A percentile compares a stretch with the other conserved stretches of the same genome.
Evolutionary conservation across 768 basidiomycete genomes (phyloP).

Genomic region (Auricularia sp.): DNA sequence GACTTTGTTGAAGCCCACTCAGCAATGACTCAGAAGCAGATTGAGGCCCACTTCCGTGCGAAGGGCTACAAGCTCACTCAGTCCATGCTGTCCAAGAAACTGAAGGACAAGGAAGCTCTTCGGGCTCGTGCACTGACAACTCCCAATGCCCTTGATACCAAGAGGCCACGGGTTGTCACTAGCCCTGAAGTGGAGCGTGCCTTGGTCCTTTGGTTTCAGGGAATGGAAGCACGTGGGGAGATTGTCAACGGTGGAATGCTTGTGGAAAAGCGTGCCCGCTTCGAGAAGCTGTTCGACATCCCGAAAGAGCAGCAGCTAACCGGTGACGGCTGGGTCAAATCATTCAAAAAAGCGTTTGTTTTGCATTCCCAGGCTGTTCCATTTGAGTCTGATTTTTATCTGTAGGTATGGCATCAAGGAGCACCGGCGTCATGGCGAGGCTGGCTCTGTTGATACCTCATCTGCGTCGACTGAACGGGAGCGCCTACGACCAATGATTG

Average conservation of each 20-base stretch:
- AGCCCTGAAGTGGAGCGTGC: conserved; percentile 26
- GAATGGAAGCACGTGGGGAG: conserved; percentile 20
- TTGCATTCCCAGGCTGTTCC: too few species aligned
- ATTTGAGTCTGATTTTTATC: too few species aligned
- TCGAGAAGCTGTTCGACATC: conserved; percentile 21
- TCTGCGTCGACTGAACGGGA: neutral
- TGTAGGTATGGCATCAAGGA: conserved; percentile 11
- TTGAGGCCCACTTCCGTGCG: neutral
- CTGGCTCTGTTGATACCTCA: conserved; percentile 18
- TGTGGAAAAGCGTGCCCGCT: conserved; percentile 14
- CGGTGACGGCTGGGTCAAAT: conserved; percentile 17
- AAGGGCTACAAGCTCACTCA: neutral
- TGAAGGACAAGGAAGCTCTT: neutral
- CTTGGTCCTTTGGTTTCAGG: conserved; percentile 23
- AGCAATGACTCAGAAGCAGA: neutral
- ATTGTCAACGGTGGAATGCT: conserved; percentile 21
- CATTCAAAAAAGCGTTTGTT: conserved; percentile 11
- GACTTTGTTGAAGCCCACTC: neutral
- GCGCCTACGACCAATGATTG: conserved; percentile 8
- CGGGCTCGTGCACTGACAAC: neutral
- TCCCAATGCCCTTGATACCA: conserved; percentile 8
- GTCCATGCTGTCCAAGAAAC: neutral
- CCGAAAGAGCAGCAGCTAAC: conserved; percentile 18
- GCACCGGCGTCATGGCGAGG: conserved; percentile 19
- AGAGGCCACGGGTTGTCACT: conserved; percentile 23